Conservation (phyloP, 2,329 filamentous ascomycete genomes). For the Trichoderma cornu-damae region DNA sequence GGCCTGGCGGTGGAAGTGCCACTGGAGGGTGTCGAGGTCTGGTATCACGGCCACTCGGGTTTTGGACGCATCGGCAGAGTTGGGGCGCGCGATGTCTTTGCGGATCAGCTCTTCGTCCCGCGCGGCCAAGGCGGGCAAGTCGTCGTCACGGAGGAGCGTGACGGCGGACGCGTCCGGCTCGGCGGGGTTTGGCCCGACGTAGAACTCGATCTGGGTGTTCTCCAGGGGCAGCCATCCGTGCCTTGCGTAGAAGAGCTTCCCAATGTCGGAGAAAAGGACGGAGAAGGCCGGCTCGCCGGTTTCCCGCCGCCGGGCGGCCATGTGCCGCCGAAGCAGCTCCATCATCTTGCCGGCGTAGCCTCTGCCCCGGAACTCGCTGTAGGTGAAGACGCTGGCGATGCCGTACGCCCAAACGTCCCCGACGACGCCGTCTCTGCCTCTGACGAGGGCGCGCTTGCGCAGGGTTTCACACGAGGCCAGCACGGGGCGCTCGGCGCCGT, state of each 20-base stretch:
- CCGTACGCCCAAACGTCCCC: conserved; percentile 63
- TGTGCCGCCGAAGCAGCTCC: conserved; percentile 50
- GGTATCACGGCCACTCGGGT: conserved; percentile 34
- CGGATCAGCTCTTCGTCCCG: conserved; percentile 61
- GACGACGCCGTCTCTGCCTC: conserved; percentile 31
- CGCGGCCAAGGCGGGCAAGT: conserved; percentile 57
- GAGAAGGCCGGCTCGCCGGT: conserved; percentile 55
- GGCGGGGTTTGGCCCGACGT: conserved; percentile 26
- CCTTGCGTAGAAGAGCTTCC: conserved; percentile 72
- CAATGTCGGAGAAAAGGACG: conserved; percentile 81
- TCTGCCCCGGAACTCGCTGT: conserved; percentile 58
- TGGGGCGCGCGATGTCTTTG: conserved; percentile 40
- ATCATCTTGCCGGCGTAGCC: conserved; percentile 79
- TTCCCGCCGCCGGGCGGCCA: conserved; percentile 30
- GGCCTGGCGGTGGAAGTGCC: conserved; percentile 69
- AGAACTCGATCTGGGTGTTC: conserved; percentile 66
- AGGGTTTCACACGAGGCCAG: conserved; percentile 61
- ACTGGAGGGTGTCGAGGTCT: conserved; percentile 40
- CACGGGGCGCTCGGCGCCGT: conserved; percentile 43
- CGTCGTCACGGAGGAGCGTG: conserved; percentile 50
- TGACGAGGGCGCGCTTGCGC: conserved; percentile 52
- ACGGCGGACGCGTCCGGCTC: conserved; percentile 27
- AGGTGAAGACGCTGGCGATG: conserved; percentile 74
- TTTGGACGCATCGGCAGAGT: conserved; percentile 22
- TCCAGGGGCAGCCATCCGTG: conserved; percentile 72